Evolutionary conservation across 768 basidiomycete genomes (phyloP).

Genomic region (Kwoniella europaea): DNA sequence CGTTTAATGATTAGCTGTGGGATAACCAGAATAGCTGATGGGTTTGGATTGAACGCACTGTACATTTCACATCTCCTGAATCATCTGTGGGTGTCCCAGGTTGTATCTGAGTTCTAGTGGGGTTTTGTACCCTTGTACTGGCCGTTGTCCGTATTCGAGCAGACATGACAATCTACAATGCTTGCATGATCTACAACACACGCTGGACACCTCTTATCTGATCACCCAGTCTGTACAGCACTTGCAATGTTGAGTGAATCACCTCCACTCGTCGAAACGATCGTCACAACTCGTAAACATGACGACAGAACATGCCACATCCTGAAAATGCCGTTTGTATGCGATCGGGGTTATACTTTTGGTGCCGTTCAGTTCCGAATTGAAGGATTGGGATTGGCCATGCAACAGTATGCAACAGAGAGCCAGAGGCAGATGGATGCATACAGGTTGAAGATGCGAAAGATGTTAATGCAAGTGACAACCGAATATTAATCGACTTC

Average conservation of each 20-base stretch:
- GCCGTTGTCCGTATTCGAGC: constrained; percentile 9
- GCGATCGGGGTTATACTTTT: constrained; percentile 5
- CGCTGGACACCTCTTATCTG: too few relatives aligned
- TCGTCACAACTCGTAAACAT: neutral
- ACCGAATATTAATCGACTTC: neutral
- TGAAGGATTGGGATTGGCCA: constrained; percentile 16
- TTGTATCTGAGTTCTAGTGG: constrained; percentile 30
- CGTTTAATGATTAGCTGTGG: neutral
- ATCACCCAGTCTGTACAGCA: too few relatives aligned
- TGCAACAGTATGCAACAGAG: neutral
- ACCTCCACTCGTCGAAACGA: constrained; percentile 10
- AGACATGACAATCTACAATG: neutral
- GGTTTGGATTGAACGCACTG: constrained; percentile 12
- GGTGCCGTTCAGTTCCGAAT: constrained; percentile 5
- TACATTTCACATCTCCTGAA: constrained; percentile 32
- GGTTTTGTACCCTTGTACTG: constrained; percentile 11
- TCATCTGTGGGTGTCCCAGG: constrained; percentile 24
- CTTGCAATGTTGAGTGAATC: constrained; percentile 11
- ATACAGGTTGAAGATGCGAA: too few relatives aligned
- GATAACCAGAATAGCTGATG: neutral
- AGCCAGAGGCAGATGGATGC: neutral
- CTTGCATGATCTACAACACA: neutral
- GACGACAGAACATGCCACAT: constrained; percentile 13
- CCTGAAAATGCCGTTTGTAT: neutral
- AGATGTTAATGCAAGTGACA: neutral